Evolutionary conservation across 2,329 filamentous ascomycete species (phyloP).

Genomic region (Didymella exigua): DNA sequence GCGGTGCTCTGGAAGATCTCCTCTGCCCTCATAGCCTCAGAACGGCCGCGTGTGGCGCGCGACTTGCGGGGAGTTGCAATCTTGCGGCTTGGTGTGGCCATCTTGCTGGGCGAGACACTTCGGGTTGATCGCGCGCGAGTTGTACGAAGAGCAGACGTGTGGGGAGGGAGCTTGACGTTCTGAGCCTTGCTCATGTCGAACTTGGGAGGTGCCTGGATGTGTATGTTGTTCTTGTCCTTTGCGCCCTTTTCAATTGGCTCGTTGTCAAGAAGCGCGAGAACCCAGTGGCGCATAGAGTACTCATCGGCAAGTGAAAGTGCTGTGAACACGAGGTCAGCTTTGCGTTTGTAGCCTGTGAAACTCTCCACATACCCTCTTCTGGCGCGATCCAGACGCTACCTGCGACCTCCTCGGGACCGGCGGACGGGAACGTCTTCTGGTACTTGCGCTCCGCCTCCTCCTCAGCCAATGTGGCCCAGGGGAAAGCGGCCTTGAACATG

Average conservation of each 20-base stretch:
- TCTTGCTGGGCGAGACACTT: slow-evolving; percentile 63
- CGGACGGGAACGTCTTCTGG: slow-evolving; percentile 80
- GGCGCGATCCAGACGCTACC: slow-evolving; percentile 97
- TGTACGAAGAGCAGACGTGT: slow-evolving; percentile 40
- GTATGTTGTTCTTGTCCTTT: slow-evolving; percentile 70
- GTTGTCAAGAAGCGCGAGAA: slow-evolving; percentile 90
- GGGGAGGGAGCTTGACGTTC: slow-evolving; percentile 39
- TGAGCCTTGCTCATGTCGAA: slow-evolving; percentile 64
- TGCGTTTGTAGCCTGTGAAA: not conserved
- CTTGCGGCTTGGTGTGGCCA: slow-evolving; percentile 53
- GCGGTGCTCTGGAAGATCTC: slow-evolving; percentile 52
- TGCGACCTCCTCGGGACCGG: slow-evolving; percentile 88
- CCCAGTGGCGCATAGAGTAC: slow-evolving; percentile 85
- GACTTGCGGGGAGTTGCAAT: slow-evolving; percentile 61
- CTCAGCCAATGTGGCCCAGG: slow-evolving; percentile 73
- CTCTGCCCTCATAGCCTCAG: slow-evolving; percentile 38
- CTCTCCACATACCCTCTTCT: slow-evolving; percentile 60
- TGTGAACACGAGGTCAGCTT: slow-evolving; percentile 49
- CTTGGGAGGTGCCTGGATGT: slow-evolving; percentile 80
- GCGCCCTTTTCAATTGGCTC: slow-evolving; percentile 72
- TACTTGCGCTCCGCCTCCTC: slow-evolving; percentile 79
- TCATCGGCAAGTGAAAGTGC: slow-evolving; percentile 84
- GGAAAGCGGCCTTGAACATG: slow-evolving; percentile 92
- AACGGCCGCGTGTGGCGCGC: slow-evolving; percentile 52
- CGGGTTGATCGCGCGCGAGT: slow-evolving; percentile 61